phyloP scores from a whole-genome alignment of 1,284 basidiomycete species.

The Tilletia horrida region DNA sequence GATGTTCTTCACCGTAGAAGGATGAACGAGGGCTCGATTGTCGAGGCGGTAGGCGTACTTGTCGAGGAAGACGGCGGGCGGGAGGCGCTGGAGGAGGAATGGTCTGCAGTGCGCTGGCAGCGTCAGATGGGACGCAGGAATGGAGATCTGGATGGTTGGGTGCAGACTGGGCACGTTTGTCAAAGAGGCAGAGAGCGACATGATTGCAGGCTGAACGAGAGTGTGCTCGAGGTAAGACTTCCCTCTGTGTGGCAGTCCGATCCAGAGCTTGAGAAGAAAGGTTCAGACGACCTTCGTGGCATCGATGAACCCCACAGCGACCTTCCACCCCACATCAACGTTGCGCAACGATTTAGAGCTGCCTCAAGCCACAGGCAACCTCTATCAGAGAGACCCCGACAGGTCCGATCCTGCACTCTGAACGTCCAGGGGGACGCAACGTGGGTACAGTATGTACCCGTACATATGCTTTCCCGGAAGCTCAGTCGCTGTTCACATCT shows the following conservation, averaged over 20 bases:
- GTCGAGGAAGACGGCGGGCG: conserved; percentile 12
- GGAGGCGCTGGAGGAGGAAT: conserved; percentile 15
- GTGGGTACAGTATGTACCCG: too few relatives aligned
- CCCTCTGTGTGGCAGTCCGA: background rate
- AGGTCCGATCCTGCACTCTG: too few relatives aligned
- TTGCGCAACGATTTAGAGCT: too few relatives aligned
- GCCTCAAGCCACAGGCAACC: background rate
- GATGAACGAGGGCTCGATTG: background rate
- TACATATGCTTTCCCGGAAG: too few relatives aligned
- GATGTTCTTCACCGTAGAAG: background rate
- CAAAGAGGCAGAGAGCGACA: background rate
- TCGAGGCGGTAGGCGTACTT: background rate
- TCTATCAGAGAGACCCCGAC: too few relatives aligned
- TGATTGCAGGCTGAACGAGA: background rate
- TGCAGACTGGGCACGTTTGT: conserved; percentile 9
- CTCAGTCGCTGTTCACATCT: too few relatives aligned
- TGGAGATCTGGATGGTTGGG: conserved; percentile 2
- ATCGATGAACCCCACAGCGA: too few relatives aligned
- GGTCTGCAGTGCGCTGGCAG: conserved; percentile 9
- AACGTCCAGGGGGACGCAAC: too few relatives aligned
- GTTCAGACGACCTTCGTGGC: too few relatives aligned
- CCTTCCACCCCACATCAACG: too few relatives aligned
- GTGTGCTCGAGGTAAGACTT: background rate
- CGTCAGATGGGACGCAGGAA: conserved; percentile 4
- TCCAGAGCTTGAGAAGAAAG: too few relatives aligned